phyloP scores from a whole-genome alignment of 768 basidiomycete genomes.

The Phaeotremella skinneri region DNA sequence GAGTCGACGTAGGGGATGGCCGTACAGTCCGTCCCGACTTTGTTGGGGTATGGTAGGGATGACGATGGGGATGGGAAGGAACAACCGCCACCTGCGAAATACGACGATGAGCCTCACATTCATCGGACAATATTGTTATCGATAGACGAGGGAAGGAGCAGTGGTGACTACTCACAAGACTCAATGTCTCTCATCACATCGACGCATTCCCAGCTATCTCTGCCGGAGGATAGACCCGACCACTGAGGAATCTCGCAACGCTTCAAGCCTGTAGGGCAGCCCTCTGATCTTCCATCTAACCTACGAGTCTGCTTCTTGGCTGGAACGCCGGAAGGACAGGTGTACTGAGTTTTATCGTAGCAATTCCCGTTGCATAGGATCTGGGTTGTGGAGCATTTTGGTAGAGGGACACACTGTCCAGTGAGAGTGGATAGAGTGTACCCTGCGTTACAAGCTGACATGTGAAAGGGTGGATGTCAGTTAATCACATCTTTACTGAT shows the following conservation, averaged over 20 bases:
- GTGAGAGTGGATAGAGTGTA: constrained; percentile 20
- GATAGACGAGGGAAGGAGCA: too few relatives aligned
- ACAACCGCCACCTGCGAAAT: constrained; percentile 38
- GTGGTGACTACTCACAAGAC: constrained; percentile 37
- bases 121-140: too few relatives aligned
- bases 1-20: constrained; percentile 24
- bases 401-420: constrained; percentile 7
- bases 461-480: background rate
- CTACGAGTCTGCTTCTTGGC: constrained; percentile 6
- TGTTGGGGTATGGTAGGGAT: constrained; percentile 5
- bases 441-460: constrained; percentile 15
- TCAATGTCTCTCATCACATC: constrained; percentile 27
- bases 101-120: background rate
- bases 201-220: constrained; percentile 32
- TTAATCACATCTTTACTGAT: background rate
- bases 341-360: constrained; percentile 15
- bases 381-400: constrained; percentile 18
- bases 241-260: constrained; percentile 1
- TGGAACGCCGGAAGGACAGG: constrained; percentile 25
- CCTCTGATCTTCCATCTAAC: background rate
- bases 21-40: constrained; percentile 37
- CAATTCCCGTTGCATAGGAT: constrained; percentile 22
- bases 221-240: background rate
- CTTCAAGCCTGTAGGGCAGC: constrained; percentile 14
- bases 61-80: constrained; percentile 10